Conservation (phyloP, 208 protist species). For the Acanthamoeba divionensis region DNA sequence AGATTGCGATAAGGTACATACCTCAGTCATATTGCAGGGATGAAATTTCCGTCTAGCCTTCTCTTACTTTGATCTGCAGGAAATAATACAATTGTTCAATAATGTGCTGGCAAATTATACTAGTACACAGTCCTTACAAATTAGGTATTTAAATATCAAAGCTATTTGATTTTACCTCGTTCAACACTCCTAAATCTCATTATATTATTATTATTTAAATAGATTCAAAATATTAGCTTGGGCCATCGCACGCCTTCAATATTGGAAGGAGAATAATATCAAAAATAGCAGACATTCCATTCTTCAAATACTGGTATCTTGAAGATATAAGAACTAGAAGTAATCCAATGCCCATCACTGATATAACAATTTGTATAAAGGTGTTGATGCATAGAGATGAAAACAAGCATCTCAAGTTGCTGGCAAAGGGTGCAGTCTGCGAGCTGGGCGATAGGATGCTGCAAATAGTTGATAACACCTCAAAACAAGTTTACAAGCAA, state of each 20-base stretch:
- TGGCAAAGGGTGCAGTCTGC: constrained; percentile 5
- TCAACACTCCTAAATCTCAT: not conserved
- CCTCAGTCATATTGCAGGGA: too few relatives aligned
- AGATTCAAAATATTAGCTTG: constrained; percentile 35
- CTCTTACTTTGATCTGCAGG: too few relatives aligned
- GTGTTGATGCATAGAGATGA: constrained; percentile 17
- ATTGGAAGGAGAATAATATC: constrained; percentile 39
- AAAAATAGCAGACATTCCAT: constrained; percentile 11
- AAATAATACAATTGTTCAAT: constrained; percentile 34
- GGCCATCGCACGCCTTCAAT: constrained; percentile 22
- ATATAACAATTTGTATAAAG: not conserved
- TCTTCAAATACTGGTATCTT: not conserved
- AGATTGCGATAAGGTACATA: constrained; percentile 2
- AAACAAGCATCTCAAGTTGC: constrained; percentile 11
- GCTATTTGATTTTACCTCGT: not conserved
- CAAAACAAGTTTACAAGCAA: constrained; percentile 2
- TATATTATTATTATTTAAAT: not conserved
- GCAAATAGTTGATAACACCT: not conserved
- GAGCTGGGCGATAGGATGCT: constrained; percentile 36
- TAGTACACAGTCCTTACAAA: not conserved
- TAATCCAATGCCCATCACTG: too few relatives aligned
- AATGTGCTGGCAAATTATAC: not conserved
- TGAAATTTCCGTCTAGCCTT: too few relatives aligned
- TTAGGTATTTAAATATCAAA: not conserved
- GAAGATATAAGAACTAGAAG: too few relatives aligned